phyloP scores from a whole-genome alignment of 495 filamentous ascomycete genomes.

The Podospora sp. region DNA sequence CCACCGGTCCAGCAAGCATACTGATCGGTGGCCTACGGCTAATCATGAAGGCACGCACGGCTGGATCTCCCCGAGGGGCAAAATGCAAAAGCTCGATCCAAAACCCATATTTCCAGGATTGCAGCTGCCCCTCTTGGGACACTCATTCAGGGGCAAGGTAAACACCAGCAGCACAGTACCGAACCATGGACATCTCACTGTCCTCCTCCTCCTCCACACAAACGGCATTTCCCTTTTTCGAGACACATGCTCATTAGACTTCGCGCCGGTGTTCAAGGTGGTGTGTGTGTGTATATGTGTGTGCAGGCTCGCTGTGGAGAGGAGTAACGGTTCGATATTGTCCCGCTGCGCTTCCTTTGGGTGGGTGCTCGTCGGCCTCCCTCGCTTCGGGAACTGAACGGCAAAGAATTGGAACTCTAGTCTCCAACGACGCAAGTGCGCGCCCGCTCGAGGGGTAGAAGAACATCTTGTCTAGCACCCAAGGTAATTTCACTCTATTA shows the following conservation, averaged over 20 bases:
- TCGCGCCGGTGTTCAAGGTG: conserved; percentile 3
- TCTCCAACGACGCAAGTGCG: conserved; percentile 14
- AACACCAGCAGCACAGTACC: conserved; percentile 8
- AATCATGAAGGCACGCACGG: conserved; percentile 13
- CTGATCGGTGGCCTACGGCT: conserved; percentile 11
- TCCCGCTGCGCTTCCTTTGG: background rate
- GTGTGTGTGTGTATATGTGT: no score
- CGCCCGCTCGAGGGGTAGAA: background rate
- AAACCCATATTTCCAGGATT: conserved; percentile 11
- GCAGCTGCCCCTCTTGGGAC: background rate
- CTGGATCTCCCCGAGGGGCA: background rate
- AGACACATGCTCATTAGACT: background rate
- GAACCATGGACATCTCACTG: background rate
- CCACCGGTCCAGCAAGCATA: background rate
- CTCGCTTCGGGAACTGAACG: conserved; percentile 6
- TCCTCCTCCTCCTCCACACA: no score
- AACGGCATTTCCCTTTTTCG: background rate
- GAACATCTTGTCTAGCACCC: background rate
- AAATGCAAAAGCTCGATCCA: conserved; percentile 7
- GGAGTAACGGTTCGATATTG: conserved; percentile 22
- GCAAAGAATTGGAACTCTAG: background rate
- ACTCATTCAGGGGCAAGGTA: conserved; percentile 16
- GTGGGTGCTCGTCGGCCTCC: background rate
- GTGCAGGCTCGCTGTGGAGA: conserved; percentile 7
- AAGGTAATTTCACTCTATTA: background rate